These are phyloP conservation scores for Kandelia obovata DNA, from an alignment of 345 rosid species.

Conservation along the genomic window DNA sequence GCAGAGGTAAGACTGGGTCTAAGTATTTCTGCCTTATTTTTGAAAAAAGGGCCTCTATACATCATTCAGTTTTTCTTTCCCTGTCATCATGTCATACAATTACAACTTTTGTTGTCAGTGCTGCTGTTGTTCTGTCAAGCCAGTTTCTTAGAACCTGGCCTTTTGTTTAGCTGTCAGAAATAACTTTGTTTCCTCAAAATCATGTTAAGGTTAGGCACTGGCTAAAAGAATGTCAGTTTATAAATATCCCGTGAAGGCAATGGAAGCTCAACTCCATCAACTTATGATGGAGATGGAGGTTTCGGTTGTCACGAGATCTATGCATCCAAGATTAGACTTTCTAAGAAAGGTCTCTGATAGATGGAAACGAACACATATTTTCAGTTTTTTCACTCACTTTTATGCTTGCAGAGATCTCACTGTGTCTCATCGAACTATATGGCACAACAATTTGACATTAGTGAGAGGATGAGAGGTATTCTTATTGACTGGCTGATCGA, in stretches of 20 bases:
- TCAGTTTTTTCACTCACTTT: not conserved
- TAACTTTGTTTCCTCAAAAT: not conserved
- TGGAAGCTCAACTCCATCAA: too few species aligned
- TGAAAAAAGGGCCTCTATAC: not conserved
- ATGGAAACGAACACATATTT: not conserved
- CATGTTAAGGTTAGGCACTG: not conserved
- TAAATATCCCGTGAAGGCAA: not conserved
- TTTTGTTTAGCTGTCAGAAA: too few species aligned
- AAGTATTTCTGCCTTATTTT: not conserved
- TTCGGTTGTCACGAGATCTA: too few species aligned
- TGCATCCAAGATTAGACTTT: too few species aligned
- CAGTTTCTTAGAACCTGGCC: too few species aligned
- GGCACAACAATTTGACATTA: conserved; percentile 69
- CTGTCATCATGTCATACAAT: not conserved
- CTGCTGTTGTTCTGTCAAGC: not conserved
- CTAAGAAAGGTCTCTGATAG: not conserved
- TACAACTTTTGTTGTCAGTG: not conserved
- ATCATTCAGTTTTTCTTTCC: not conserved
- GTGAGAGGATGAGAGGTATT: conserved; percentile 91
- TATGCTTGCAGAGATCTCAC: conserved; percentile 44
- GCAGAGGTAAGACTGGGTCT: conserved; percentile 54
- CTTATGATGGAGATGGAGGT: too few species aligned
- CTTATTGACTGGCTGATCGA: conserved; percentile 93
- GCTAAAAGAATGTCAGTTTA: not conserved
- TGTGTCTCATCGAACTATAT: conserved; percentile 63